phyloP scores from a whole-genome alignment of 768 basidiomycete species.

The Boletus reticuloceps region DNA sequence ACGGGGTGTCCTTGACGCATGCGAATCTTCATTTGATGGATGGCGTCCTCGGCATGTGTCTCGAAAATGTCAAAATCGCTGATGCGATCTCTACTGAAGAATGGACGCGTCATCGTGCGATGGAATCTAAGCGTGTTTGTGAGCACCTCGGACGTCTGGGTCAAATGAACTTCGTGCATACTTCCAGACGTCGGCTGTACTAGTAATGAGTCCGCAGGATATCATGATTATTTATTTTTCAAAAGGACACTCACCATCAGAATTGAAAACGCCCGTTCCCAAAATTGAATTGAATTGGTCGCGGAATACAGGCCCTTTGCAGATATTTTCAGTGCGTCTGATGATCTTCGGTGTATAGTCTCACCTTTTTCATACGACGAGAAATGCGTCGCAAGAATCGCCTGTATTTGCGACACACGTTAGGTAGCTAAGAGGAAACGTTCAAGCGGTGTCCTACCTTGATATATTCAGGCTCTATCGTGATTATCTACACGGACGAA shows the following conservation, averaged over 20 bases:
- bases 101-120: conserved; percentile 41
- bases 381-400: conserved; percentile 39
- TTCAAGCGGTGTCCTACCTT: neutral
- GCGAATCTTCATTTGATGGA: conserved; percentile 33
- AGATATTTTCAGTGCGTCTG: neutral
- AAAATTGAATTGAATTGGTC: conserved; percentile 20
- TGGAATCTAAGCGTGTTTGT: conserved; percentile 33
- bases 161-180: conserved; percentile 7
- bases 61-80: conserved; percentile 42
- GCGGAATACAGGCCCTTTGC: conserved; percentile 22
- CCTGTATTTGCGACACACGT: conserved; percentile 16
- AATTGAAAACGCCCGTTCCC: too few relatives aligned
- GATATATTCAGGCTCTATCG: too few relatives aligned
- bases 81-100: conserved; percentile 39
- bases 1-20: conserved; percentile 36
- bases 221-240: neutral
- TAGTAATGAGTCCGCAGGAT: neutral
- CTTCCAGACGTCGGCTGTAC: conserved; percentile 39
- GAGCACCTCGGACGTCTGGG: neutral
- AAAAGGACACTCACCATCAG: too few relatives aligned
- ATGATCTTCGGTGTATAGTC: neutral
- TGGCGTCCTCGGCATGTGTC: conserved; percentile 32
- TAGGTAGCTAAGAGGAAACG: neutral
- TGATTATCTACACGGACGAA: too few relatives aligned
- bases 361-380: conserved; percentile 36